Conservation (phyloP, 2,329 filamentous ascomycete species). For the Westerdykella sp. region DNA sequence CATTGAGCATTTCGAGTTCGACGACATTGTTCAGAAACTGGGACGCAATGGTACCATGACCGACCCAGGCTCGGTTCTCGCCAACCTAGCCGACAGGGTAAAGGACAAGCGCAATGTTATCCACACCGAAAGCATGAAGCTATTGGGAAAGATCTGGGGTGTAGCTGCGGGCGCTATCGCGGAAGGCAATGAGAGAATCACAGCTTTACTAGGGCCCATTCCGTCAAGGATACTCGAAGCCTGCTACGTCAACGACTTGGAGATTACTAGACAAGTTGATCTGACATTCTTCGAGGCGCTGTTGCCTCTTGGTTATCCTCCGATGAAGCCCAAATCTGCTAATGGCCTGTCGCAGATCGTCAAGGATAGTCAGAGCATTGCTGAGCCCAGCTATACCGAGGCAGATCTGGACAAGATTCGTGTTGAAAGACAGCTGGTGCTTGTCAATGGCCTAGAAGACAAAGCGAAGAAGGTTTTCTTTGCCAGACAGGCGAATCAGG, state of each 20-base stretch:
- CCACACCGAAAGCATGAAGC: conserved; percentile 77
- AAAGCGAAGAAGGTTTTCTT: conserved; percentile 84
- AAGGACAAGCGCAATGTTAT: conserved; percentile 79
- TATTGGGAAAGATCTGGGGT: conserved; percentile 86
- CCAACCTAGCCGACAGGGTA: conserved; percentile 76
- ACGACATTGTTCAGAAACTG: conserved; percentile 74
- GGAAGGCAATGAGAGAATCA: conserved; percentile 70
- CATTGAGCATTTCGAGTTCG: conserved; percentile 72
- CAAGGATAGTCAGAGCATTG: conserved; percentile 50
- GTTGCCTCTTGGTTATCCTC: conserved; percentile 82
- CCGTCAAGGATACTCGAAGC: conserved; percentile 81
- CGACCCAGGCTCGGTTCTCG: conserved; percentile 71
- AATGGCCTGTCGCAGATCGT: conserved; percentile 55
- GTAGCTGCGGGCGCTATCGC: conserved; percentile 83
- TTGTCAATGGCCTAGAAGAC: conserved; percentile 71
- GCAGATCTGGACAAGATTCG: conserved; percentile 69
- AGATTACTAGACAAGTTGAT: conserved; percentile 79
- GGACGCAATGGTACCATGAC: conserved; percentile 68
- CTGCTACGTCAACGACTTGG: conserved; percentile 82
- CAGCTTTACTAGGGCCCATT: conserved; percentile 68
- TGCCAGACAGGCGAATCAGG: conserved; percentile 72
- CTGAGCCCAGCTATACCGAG: conserved; percentile 39
- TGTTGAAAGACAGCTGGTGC: conserved; percentile 73
- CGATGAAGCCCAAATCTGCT: conserved; percentile 51
- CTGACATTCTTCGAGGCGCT: conserved; percentile 80